A percentile compares a stretch with the other conserved stretches of the same genome.
Conservation (phyloP, 1,139 yeast species). For the Geotrichum macrosporum region DNA sequence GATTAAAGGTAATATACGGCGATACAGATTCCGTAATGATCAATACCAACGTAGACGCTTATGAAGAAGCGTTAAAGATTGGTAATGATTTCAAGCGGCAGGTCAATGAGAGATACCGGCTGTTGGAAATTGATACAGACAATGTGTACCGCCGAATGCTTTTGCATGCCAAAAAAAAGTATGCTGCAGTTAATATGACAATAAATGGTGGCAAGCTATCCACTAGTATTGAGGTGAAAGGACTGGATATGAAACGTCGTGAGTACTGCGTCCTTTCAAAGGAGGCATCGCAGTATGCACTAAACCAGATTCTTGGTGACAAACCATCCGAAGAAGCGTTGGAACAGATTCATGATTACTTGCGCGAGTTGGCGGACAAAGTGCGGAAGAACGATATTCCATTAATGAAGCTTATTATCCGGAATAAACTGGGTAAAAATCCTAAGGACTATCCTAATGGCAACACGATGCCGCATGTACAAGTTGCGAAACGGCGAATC, state of each 20-base stretch:
- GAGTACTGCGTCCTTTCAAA: conserved; percentile 92
- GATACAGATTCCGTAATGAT: conserved; percentile 99
- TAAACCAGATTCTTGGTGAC: conserved; percentile 67
- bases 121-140: conserved; percentile 92
- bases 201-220: conserved; percentile 46
- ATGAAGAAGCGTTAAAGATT: conserved; percentile 69
- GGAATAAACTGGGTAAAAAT: conserved; percentile 42
- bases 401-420: conserved; percentile 51
- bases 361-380: conserved; percentile 57
- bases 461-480: conserved; percentile 86
- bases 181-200: conserved; percentile 77
- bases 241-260: conserved; percentile 95
- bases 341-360: conserved; percentile 64
- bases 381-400: conserved; percentile 60
- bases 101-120: conserved; percentile 82
- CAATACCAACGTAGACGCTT: conserved; percentile 73
- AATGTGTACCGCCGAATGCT: conserved; percentile 82
- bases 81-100: conserved; percentile 80
- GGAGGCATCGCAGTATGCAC: conserved; percentile 73
- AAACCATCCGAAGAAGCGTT: conserved; percentile 75
- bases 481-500: conserved; percentile 78
- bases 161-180: conserved; percentile 94
- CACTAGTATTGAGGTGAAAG: conserved; percentile 78
- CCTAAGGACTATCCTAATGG: conserved; percentile 46
- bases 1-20: conserved; percentile 88